phyloP scores from a whole-genome alignment of 2,329 filamentous ascomycete species.

The Acrocalymma vagum region DNA sequence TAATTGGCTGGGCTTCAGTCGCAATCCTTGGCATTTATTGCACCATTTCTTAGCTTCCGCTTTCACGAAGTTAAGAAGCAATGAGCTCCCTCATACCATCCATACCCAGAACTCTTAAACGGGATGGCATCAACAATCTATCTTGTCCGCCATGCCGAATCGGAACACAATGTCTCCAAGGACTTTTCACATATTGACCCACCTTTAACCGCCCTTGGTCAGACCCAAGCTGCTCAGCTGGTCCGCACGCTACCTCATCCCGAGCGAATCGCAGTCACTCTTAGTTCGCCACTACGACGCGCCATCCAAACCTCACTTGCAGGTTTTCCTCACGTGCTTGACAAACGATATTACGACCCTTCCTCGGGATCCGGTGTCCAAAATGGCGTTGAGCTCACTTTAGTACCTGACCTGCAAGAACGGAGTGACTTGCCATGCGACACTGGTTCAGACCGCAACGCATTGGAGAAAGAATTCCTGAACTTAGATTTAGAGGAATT shows the following conservation, averaged over 20 bases:
- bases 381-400: slow-evolving; percentile 11
- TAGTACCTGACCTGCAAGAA: slow-evolving; percentile 15
- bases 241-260: slow-evolving; percentile 2
- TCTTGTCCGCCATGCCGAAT: slow-evolving; percentile 15
- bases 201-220: slow-evolving; percentile 12
- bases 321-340: slow-evolving; percentile 11
- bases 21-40: no score
- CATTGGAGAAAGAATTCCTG: slow-evolving; percentile 12
- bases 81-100: no score
- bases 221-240: slow-evolving; percentile 11
- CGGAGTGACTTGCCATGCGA: slow-evolving; percentile 15
- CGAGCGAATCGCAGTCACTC: slow-evolving; percentile 3
- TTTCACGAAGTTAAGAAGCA: no score
- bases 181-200: slow-evolving; percentile 16
- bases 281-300: slow-evolving; percentile 16
- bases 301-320: slow-evolving; percentile 17
- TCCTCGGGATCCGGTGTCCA: slow-evolving; percentile 10
- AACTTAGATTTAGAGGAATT: slow-evolving; percentile 8
- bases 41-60: no score
- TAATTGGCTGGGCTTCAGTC: no score
- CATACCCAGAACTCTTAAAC: no score
- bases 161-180: slow-evolving; percentile 16
- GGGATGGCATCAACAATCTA: slow-evolving; percentile 16
- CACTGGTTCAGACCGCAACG: slow-evolving; percentile 13
- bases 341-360: slow-evolving; percentile 12